Evolutionary conservation across 306 rosid genomes (phyloP).

Genomic region (Pyrus bretschneideri): DNA sequence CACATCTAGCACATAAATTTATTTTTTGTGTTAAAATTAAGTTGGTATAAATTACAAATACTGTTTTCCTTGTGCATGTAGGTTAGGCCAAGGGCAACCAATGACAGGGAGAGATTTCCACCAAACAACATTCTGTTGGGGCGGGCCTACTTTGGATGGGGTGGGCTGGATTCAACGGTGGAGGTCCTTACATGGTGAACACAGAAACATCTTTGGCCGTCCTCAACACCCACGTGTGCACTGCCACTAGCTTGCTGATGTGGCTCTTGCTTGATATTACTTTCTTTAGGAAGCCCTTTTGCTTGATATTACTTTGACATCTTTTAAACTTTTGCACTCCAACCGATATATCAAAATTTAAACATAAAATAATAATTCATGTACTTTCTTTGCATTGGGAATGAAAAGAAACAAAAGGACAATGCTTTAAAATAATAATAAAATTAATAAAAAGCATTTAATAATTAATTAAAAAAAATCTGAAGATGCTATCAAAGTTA

Average conservation of each 20-base stretch:
- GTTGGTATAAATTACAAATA: not conserved
- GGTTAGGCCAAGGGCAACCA: slow-evolving; percentile 39
- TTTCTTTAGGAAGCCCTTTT: slow-evolving; percentile 37
- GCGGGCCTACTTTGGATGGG: slow-evolving; percentile 50
- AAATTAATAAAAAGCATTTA: no score
- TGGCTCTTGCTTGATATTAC: slow-evolving; percentile 40
- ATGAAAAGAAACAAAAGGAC: no score
- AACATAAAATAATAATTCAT: no score
- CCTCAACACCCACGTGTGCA: slow-evolving; percentile 46
- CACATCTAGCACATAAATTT: no score
- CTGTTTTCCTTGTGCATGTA: not conserved
- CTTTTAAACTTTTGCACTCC: no score
- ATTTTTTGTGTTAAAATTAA: not conserved
- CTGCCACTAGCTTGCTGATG: slow-evolving; percentile 37
- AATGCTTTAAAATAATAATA: no score
- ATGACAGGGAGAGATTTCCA: slow-evolving; percentile 38
- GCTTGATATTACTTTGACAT: slow-evolving; percentile 20
- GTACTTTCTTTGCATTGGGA: no score
- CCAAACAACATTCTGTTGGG: slow-evolving; percentile 47
- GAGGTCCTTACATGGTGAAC: slow-evolving; percentile 40
- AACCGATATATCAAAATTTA: no score
- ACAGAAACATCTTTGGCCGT: slow-evolving; percentile 44
- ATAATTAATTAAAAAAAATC: no score
- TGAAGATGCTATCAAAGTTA: no score
- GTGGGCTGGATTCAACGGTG: slow-evolving; percentile 50